Evolutionary conservation across 2,329 filamentous ascomycete genomes (phyloP).

Genomic region (Ophiostoma perfectum): DNA sequence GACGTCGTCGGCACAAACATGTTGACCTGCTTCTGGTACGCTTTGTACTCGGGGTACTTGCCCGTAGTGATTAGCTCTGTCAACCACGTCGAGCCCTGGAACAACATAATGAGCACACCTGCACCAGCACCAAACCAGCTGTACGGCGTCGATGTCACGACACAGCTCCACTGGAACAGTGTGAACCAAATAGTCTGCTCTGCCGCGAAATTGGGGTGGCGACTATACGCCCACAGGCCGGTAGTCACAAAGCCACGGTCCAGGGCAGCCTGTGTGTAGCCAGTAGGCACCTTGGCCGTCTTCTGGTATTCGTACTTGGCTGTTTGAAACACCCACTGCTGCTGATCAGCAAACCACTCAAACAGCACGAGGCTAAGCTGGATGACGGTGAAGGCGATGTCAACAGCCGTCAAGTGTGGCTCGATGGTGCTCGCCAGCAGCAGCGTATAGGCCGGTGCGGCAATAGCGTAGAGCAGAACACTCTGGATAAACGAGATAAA

Average conservation of each 20-base stretch:
- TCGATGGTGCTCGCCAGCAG: conserved; percentile 65
- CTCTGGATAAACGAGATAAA: conserved; percentile 86
- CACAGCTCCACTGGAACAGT: conserved; percentile 84
- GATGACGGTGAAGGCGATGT: conserved; percentile 45
- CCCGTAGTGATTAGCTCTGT: conserved; percentile 73
- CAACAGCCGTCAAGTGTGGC: conserved; percentile 40
- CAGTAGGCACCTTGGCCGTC: conserved; percentile 63
- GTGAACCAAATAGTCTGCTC: conserved; percentile 88
- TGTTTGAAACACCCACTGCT: conserved; percentile 85
- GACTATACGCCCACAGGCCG: conserved; percentile 80
- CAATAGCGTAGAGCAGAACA: conserved; percentile 70
- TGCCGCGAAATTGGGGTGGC: conserved; percentile 91
- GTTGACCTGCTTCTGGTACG: conserved; percentile 77
- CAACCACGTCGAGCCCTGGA: conserved; percentile 82
- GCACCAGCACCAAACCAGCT: conserved; percentile 76
- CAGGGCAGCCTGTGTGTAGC: conserved; percentile 66
- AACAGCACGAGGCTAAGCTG: conserved; percentile 50
- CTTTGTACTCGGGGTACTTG: conserved; percentile 84
- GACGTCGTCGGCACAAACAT: conserved; percentile 68
- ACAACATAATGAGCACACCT: conserved; percentile 66
- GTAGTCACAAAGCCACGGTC: conserved; percentile 82
- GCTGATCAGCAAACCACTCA: conserved; percentile 82
- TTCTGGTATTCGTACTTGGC: conserved; percentile 73
- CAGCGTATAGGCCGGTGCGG: conserved; percentile 74
- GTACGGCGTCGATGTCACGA: conserved; percentile 61